phyloP scores from a whole-genome alignment of 2,329 filamentous ascomycete species.

The Penicillium brevicompactum region DNA sequence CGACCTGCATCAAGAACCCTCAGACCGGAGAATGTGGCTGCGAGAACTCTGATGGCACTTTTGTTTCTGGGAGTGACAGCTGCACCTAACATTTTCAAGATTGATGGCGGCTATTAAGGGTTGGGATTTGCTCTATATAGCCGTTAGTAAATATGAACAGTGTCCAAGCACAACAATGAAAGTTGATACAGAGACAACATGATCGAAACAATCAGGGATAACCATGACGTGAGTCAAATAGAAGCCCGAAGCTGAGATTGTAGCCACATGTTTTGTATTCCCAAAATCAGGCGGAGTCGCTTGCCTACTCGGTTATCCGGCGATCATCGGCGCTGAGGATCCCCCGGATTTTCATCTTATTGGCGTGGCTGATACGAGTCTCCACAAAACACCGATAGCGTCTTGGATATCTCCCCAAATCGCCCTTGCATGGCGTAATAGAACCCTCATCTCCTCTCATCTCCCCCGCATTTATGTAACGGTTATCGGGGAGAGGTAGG shows the following conservation, averaged over 20 bases:
- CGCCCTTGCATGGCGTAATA: neutral
- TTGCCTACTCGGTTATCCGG: neutral
- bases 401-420: neutral
- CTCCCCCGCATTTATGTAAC: constrained; percentile 1
- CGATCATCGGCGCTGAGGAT: constrained; percentile 6
- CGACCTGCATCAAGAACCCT: constrained; percentile 43
- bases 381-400: too few relatives aligned
- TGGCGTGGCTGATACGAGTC: neutral
- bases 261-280: too few relatives aligned
- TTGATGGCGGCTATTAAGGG: neutral
- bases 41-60: constrained; percentile 45
- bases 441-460: neutral
- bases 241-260: neutral
- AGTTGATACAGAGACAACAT: neutral
- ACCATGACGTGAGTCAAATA: neutral
- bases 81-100: constrained; percentile 20
- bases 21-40: constrained; percentile 45
- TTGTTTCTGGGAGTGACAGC: constrained; percentile 32
- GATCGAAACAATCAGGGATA: neutral
- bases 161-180: neutral
- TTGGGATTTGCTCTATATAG: neutral
- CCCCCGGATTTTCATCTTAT: constrained; percentile 9
- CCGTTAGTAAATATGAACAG: neutral
- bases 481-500: neutral
- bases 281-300: too few relatives aligned